A percentile compares a stretch with the other conserved stretches of the same genome.
Conservation (phyloP, 257 asterid genomes). For the Haberlea rhodopensis region DNA sequence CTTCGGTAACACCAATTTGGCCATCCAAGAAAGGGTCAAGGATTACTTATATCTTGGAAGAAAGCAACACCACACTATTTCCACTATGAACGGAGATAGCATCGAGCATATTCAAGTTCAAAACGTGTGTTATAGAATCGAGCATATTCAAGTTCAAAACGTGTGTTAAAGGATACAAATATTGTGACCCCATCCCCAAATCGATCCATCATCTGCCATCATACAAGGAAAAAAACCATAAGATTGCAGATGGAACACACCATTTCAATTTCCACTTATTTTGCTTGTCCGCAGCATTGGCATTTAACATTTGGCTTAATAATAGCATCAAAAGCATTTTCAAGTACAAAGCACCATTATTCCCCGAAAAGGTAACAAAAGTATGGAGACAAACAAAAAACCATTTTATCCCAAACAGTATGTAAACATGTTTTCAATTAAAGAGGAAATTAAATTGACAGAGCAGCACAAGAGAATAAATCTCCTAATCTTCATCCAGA, state of each 20-base stretch:
- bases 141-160: slow-evolving; percentile 8
- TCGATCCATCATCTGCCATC: slow-evolving; percentile 84
- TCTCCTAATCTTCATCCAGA: not conserved
- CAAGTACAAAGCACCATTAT: not conserved
- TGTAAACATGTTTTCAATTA: not conserved
- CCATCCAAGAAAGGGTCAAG: slow-evolving; percentile 74
- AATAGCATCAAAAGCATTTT: not conserved
- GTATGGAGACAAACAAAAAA: not conserved
- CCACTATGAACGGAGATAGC: slow-evolving; percentile 2
- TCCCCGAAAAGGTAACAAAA: not conserved
- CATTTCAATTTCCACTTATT: not conserved
- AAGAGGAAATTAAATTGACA: not conserved
- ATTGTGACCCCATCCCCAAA: slow-evolving; percentile 95
- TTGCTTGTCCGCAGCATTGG: no score
- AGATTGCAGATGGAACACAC: slow-evolving; percentile 2
- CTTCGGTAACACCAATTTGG: slow-evolving; percentile 69
- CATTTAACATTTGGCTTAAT: not conserved
- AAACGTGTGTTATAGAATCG: slow-evolving; percentile 12
- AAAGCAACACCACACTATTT: not conserved
- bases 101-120: not conserved
- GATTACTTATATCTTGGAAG: slow-evolving; percentile 14
- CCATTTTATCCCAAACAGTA: not conserved
- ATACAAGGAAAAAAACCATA: slow-evolving; percentile 22
- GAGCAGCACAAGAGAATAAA: not conserved
- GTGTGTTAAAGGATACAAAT: slow-evolving; percentile 64